A percentile compares a stretch with the other conserved stretches of the same genome.
Conservation (phyloP, 2,329 filamentous ascomycete species). For the Scortechinia acanthostroma region DNA sequence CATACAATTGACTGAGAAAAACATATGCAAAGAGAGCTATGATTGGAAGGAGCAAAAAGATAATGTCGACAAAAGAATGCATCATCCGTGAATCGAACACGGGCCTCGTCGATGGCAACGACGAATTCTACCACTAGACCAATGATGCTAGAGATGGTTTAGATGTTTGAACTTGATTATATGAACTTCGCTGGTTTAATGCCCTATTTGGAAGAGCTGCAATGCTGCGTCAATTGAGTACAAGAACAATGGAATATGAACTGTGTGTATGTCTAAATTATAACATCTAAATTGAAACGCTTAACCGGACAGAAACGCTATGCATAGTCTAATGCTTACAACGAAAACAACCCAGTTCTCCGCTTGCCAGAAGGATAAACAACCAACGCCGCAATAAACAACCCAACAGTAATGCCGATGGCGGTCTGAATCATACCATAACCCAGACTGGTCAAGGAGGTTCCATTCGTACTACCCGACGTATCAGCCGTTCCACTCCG, state of each 20-base stretch:
- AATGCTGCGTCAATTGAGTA: too few species aligned
- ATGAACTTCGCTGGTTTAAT: too few species aligned
- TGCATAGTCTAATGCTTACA: too few species aligned
- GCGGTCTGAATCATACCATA: conserved; percentile 16
- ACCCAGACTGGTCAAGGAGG: conserved; percentile 10
- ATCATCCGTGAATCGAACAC: conserved; percentile 36
- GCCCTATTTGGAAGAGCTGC: too few species aligned
- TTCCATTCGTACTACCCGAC: too few species aligned
- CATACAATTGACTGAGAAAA: not conserved
- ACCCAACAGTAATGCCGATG: conserved; percentile 17
- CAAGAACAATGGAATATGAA: too few species aligned
- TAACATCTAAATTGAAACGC: too few species aligned
- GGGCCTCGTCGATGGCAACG: conserved; percentile 30
- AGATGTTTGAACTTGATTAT: too few species aligned
- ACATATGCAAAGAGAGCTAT: not conserved
- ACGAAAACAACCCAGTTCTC: too few species aligned
- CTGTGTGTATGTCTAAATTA: too few species aligned
- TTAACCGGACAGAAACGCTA: too few species aligned
- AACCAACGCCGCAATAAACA: conserved; percentile 15
- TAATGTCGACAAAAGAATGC: too few species aligned
- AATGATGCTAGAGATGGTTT: conserved; percentile 28
- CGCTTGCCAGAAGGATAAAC: conserved; percentile 11
- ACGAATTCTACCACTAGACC: conserved; percentile 27
- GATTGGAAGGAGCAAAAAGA: not conserved
- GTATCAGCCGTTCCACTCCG: conserved; percentile 7